A percentile compares a stretch with the other conserved stretches of the same genome.
These are phyloP conservation scores for Smittium mucronatum DNA, from an alignment of 371 early-diverging fungal species.

Conservation along the genomic window DNA sequence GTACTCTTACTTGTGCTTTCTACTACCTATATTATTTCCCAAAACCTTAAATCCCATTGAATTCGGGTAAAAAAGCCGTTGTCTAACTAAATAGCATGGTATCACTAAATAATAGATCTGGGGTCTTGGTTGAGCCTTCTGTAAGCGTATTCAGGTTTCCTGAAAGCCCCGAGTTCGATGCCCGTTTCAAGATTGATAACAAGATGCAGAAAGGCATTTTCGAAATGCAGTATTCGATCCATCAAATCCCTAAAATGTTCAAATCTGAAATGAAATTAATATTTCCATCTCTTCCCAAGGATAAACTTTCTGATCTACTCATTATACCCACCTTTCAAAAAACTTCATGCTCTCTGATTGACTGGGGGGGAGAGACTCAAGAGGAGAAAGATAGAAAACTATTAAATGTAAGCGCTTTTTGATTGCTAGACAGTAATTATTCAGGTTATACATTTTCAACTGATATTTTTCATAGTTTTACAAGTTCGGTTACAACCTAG, in stretches of 20 bases:
- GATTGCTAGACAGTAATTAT: constrained; percentile 2
- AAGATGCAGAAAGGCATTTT: too few species aligned
- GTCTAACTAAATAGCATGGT: too few species aligned
- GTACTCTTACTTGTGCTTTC: too few species aligned
- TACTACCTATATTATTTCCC: too few species aligned
- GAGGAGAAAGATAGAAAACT: constrained; percentile 64
- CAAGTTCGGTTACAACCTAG: constrained; percentile 49
- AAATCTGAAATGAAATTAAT: constrained; percentile 41
- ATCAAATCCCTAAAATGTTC: constrained; percentile 39
- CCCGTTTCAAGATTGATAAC: too few species aligned
- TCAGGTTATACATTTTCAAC: constrained; percentile 9
- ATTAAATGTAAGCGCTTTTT: constrained; percentile 42
- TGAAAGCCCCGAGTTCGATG: too few species aligned
- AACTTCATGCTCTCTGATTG: constrained; percentile 59
- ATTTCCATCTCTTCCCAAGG: constrained; percentile 37
- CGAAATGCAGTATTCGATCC: constrained; percentile 37
- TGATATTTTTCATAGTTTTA: constrained; percentile 42
- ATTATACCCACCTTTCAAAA: constrained; percentile 70
- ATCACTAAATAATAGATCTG: too few species aligned
- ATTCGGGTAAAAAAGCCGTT: too few species aligned
- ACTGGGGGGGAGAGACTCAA: constrained; percentile 49
- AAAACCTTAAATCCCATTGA: too few species aligned
- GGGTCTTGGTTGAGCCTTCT: too few species aligned
- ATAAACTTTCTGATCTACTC: constrained; percentile 34
- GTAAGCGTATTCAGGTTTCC: too few species aligned